Base-by-base conservation (phyloP, 139 green algal genomes). In the Raphidocelis subcapitata region DNA sequence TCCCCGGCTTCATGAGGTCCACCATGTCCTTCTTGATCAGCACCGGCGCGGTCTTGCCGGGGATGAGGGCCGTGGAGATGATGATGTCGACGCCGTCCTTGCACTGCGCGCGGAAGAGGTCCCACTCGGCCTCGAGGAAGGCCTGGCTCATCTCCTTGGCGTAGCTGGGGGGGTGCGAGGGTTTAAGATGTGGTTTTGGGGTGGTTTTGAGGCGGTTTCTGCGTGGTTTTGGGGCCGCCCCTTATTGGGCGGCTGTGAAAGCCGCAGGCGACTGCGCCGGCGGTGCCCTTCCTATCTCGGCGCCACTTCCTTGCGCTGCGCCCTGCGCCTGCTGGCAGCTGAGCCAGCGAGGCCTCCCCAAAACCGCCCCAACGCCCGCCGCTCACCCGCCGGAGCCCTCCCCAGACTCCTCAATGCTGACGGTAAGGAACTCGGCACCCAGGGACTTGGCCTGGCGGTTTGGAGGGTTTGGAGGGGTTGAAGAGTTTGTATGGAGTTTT, bases 51-150 rank as follows among this genome's bases (percentile, higher is more conserved):
- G 79, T 77, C 85, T 93, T 94, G 76, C 92, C 92, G 3, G 92
- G 89, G 70, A 88, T 88, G 73, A 80, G 82, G 0, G 93, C 93
- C 2, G 93, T 98, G 66, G 89, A 90, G 85, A 98, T 92, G 82
- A 97, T 90, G 75, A 98, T 93, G 83, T 98, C 93, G 12, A 96
- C 88, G 41, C 41, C 41, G 28, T 97, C 93, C 74, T 85, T 86
- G 64, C 79, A 87, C 84, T 97, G 92, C 62, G 87, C 72, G 36
- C 36, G 51, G 62, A 86, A 95, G 89, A 84, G 79, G 28, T 33
- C 44, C 77, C 68, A 69, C 70, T 94, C 90, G 1, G 90, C 90
- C 23, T 85, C 87, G 31, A 94, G 86, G 77, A 95, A 95, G 62
- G 91, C 90, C 49, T 85, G 79, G 47, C 72, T 87, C 91, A 95